Conservation (phyloP, 169 alveolate genomes). For the Plasmodium malariae region DNA sequence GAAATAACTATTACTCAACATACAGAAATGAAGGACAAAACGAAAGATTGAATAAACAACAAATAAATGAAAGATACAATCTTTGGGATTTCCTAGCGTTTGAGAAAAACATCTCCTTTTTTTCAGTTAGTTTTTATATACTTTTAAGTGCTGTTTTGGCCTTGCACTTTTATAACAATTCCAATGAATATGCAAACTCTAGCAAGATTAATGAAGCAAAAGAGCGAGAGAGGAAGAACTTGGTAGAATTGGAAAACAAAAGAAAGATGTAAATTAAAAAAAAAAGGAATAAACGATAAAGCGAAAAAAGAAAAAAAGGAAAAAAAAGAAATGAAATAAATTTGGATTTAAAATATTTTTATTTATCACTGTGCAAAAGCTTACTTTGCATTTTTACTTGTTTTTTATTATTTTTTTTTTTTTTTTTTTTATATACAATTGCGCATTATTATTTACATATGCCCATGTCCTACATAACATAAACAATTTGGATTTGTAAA, state of each 20-base stretch:
- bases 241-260: constrained; percentile 57
- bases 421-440: background rate
- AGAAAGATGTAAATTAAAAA: constrained; percentile 30
- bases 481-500: background rate
- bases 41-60: constrained; percentile 3
- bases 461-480: background rate
- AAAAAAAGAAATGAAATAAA: too few species aligned
- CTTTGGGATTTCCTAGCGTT: constrained; percentile 41
- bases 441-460: background rate
- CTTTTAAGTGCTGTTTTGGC: constrained; percentile 47
- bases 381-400: too few species aligned
- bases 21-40: constrained; percentile 39
- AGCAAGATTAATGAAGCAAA: constrained; percentile 31
- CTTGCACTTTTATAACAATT: constrained; percentile 63
- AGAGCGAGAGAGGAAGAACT: constrained; percentile 36
- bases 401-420: background rate
- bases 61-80: background rate
- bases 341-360: too few species aligned
- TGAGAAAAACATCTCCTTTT: constrained; percentile 67
- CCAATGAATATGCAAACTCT: background rate
- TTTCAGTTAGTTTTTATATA: constrained; percentile 61
- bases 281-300: background rate
- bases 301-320: too few species aligned
- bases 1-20: background rate
- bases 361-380: too few species aligned